These are phyloP conservation scores for Phytophthora melonis DNA, from an alignment of 352 stramenopile genomes.

Conservation along the genomic window DNA sequence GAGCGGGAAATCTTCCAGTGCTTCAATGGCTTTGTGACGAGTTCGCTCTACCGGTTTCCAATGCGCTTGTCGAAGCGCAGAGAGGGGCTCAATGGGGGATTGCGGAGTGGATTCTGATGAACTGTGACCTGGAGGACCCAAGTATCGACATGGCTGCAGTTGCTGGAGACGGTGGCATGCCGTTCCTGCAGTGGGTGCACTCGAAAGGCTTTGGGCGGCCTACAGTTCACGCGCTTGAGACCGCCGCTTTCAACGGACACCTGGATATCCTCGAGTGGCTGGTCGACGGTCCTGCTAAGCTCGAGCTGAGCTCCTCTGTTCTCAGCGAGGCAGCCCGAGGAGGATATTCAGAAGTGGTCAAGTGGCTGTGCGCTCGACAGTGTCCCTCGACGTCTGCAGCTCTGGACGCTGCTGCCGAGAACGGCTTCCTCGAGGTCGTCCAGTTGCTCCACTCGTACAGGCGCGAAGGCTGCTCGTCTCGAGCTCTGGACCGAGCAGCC, in stretches of 20 bases:
- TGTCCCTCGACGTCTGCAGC: conserved; percentile 18
- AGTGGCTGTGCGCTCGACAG: conserved; percentile 21
- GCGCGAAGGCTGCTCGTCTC: conserved; percentile 10
- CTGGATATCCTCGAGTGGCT: conserved; percentile 19
- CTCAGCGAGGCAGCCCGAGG: conserved; percentile 22
- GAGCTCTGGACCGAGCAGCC: conserved; percentile 19
- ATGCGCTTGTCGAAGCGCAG: conserved; percentile 19
- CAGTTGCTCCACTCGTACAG: conserved; percentile 19
- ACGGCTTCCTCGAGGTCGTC: conserved; percentile 20
- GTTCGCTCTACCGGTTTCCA: neutral
- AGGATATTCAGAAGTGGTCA: conserved; percentile 19
- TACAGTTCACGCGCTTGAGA: conserved; percentile 3
- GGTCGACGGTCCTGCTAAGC: conserved; percentile 14
- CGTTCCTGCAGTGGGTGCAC: conserved; percentile 21
- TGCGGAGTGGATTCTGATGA: conserved; percentile 29
- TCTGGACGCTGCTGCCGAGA: conserved; percentile 30
- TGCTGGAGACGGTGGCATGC: conserved; percentile 8
- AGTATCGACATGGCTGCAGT: conserved; percentile 8
- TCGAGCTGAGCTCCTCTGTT: conserved; percentile 3
- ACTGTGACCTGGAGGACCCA: conserved; percentile 13
- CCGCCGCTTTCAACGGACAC: conserved; percentile 19
- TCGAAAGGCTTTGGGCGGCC: conserved; percentile 4
- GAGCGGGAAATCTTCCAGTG: conserved; percentile 10
- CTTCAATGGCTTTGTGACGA: conserved; percentile 24
- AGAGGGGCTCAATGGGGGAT: conserved; percentile 19